Evolutionary conservation across 176 grass and related monocot species (phyloP).

Genomic region (Oryza nivara): DNA sequence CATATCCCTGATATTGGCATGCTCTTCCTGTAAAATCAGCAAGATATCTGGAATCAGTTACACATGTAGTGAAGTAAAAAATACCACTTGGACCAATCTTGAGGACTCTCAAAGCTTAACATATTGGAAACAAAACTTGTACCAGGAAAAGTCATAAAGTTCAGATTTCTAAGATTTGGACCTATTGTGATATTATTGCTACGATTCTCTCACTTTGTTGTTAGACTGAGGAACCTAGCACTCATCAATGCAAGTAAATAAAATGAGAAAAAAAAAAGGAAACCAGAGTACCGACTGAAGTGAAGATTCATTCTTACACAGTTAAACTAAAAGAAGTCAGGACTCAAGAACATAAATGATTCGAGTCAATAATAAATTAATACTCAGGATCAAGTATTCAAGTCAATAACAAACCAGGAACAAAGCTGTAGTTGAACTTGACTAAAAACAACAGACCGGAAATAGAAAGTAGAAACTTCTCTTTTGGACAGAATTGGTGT

Average conservation of each 20-base stretch:
- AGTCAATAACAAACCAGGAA: conserved; percentile 12
- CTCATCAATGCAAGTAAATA: conserved; percentile 10
- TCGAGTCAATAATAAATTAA: conserved; percentile 21
- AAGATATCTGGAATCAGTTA: conserved; percentile 7
- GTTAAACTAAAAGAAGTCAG: too few species aligned
- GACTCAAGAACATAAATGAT: background rate
- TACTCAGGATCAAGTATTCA: conserved; percentile 7
- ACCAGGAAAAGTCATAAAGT: background rate
- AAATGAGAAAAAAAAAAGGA: background rate
- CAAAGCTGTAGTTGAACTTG: conserved; percentile 5
- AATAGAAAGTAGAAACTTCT: background rate
- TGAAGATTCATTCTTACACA: conserved; percentile 25
- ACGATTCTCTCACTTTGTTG: background rate
- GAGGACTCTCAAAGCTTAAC: background rate
- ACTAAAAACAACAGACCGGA: conserved; percentile 9
- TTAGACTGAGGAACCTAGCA: conserved; percentile 1
- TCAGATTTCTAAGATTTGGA: background rate
- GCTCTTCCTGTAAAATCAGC: conserved; percentile 79
- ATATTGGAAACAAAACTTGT: background rate
- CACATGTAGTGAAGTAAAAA: conserved; percentile 16
- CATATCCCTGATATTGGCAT: conserved; percentile 64
- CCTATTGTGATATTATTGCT: background rate
- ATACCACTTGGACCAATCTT: background rate
- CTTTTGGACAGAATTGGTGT: conserved; percentile 32
- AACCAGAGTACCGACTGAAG: background rate